These are phyloP conservation scores for Aspergillus heteromorphus DNA, from an alignment of 495 filamentous ascomycete genomes.

Conservation along the genomic window DNA sequence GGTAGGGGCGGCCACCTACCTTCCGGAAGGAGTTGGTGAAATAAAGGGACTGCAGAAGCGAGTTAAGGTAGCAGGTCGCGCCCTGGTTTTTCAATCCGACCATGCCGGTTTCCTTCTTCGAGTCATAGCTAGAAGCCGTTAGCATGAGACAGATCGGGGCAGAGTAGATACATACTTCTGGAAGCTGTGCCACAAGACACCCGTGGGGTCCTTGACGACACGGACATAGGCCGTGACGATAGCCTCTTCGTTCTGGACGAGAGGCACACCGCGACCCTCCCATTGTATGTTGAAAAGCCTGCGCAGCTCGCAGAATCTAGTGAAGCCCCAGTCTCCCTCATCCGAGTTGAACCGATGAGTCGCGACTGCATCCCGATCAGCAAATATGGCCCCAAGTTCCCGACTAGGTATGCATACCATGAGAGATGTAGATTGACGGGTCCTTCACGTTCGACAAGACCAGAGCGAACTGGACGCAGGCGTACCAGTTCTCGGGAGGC, in stretches of 20 bases:
- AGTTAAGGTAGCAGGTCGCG: slow-evolving; percentile 97
- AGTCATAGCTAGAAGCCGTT: slow-evolving; percentile 68
- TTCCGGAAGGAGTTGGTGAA: slow-evolving; percentile 97
- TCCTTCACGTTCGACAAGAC: slow-evolving; percentile 93
- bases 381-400: not conserved
- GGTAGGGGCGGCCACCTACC: slow-evolving; percentile 41
- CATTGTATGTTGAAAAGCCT: slow-evolving; percentile 70
- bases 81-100: slow-evolving; percentile 97
- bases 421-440: slow-evolving; percentile 67
- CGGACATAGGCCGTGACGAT: slow-evolving; percentile 91
- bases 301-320: slow-evolving; percentile 79
- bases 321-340: slow-evolving; percentile 99
- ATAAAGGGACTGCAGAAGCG: slow-evolving; percentile 90
- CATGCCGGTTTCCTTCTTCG: slow-evolving; percentile 96
- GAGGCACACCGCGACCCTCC: slow-evolving; percentile 62
- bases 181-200: slow-evolving; percentile 99
- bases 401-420: slow-evolving; percentile 37
- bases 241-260: slow-evolving; percentile 81
- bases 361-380: slow-evolving; percentile 41
- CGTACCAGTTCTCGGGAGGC: slow-evolving; percentile 83
- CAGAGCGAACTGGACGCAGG: slow-evolving; percentile 91
- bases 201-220: slow-evolving; percentile 93
- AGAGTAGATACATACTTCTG: slow-evolving; percentile 56
- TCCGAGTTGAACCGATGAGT: slow-evolving; percentile 92
- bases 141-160: slow-evolving; percentile 7